Base-by-base conservation (phyloP, 192 early-diverging fungal species). In the Backusella sp. region DNA sequence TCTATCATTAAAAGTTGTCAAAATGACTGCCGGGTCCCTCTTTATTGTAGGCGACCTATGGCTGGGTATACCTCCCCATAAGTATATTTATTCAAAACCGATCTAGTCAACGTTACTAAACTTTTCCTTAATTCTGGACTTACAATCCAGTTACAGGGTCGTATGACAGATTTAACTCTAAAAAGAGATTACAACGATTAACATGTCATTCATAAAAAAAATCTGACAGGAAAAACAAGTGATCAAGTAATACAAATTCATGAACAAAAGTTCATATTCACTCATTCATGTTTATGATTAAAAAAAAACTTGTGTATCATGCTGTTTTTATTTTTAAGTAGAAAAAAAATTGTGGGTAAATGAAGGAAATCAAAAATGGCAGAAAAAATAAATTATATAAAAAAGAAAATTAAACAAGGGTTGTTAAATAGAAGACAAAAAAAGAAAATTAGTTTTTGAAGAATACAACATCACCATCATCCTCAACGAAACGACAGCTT, bases 401-500 rank as follows among this genome's bases (percentile, higher is more conserved):
- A 28, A 28, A 56, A 56, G n/a, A 28, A 6, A 62, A 28, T 62
- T 62, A 62, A 62, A 62, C 56, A 62, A 59, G 56, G 23, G 23
- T 21, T 26, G 23, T 21, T 21, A 32, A 21, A 26, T n/a, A 70
- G 26, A 26, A 26, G 46, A 30, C 0, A 26, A n/a, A 42, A 46
- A 12, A 21, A 41, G 11, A 41, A 44, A 44, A 14, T 44, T 88
- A 86, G 66, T 86, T 78, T 52, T 89, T 87, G 66, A 76, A 94
- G 78, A 92, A 93, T 71, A 90, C 77, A 71, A 94, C 77, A 26
- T 92, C 91, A 3, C 95, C 95, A 68, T 96, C 89, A 82, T 97
- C 96, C 77, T 99, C 97, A 42, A 99, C 94, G 78, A 96, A 99
- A 78, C 87, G 82, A 86, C 97, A 99, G 56, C 84, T 70, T 11